These are phyloP conservation scores for Thielaviopsis euricoi DNA, from an alignment of 2,329 filamentous ascomycete genomes.

Conservation along the genomic window DNA sequence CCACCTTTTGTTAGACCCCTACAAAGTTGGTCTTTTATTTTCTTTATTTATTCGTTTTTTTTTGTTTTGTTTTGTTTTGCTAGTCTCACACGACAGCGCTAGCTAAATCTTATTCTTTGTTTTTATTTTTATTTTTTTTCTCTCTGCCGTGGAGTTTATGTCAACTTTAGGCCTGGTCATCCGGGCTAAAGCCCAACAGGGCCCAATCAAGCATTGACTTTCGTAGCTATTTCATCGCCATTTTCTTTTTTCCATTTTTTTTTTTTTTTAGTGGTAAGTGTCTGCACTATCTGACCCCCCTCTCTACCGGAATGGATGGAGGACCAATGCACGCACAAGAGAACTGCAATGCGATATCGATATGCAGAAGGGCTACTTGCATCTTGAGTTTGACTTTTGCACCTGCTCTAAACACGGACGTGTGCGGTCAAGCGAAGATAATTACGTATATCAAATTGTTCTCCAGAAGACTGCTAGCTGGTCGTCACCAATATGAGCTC, in stretches of 20 bases:
- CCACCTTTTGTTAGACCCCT: neutral
- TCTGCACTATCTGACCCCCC: neutral
- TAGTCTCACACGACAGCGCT: neutral
- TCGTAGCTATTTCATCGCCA: neutral
- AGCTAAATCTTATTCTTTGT: neutral
- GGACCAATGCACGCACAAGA: neutral
- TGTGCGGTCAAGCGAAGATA: no score
- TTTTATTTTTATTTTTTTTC: no score
- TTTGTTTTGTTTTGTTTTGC: neutral
- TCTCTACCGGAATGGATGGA: neutral
- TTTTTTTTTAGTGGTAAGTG: neutral
- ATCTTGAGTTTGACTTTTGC: neutral
- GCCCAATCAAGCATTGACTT: neutral
- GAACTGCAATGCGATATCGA: neutral
- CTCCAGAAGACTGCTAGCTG: neutral
- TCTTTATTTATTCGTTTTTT: neutral
- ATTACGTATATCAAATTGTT: neutral
- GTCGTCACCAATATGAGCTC: no score
- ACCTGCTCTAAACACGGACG: neutral
- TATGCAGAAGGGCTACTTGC: neutral
- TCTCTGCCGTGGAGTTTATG: neutral
- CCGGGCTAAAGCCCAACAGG: neutral
- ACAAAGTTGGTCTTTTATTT: neutral
- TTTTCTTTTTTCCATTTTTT: neutral
- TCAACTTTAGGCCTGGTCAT: neutral